phyloP scores from a whole-genome alignment of 371 early-diverging fungal genomes.

The Umbelopsis sp. region DNA sequence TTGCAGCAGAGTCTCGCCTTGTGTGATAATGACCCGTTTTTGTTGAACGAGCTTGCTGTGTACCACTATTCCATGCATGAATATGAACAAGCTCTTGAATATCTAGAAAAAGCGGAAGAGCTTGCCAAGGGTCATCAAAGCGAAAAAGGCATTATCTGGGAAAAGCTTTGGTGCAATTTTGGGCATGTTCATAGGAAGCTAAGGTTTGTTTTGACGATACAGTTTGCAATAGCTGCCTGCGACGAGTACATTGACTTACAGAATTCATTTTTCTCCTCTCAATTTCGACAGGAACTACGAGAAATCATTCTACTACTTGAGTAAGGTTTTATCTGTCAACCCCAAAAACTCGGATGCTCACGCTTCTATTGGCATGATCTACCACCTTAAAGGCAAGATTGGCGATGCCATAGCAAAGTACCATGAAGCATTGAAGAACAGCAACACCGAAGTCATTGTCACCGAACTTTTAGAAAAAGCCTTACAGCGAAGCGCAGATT shows the following conservation, averaged over 20 bases:
- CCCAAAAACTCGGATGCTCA: conserved; percentile 36
- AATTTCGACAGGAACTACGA: conserved; percentile 38
- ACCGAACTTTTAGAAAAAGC: conserved; percentile 11
- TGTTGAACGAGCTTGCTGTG: conserved; percentile 73
- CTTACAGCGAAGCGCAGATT: not conserved
- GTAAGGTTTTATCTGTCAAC: conserved; percentile 50
- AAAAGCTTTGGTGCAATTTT: conserved; percentile 68
- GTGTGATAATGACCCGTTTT: conserved; percentile 63
- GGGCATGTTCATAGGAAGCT: conserved; percentile 70
- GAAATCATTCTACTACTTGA: conserved; percentile 54
- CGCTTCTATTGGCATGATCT: conserved; percentile 55
- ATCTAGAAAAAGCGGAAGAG: conserved; percentile 55
- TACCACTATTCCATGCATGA: conserved; percentile 56
- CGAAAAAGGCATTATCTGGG: conserved; percentile 51
- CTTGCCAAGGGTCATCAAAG: conserved; percentile 50
- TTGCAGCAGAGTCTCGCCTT: conserved; percentile 53
- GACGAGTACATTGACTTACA: not conserved
- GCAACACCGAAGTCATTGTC: conserved; percentile 17
- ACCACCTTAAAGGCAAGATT: conserved; percentile 48
- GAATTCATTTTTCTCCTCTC: not conserved
- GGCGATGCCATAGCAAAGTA: conserved; percentile 60
- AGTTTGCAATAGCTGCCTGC: too few relatives aligned
- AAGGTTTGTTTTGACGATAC: conserved; percentile 36
- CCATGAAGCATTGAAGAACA: conserved; percentile 41
- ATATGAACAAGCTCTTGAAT: conserved; percentile 54